Evolutionary conservation across 2,329 filamentous ascomycete genomes (phyloP), one percentile per base, ranked within the genome.

Genomic region (Rutstroemia sydowiana): DNA sequence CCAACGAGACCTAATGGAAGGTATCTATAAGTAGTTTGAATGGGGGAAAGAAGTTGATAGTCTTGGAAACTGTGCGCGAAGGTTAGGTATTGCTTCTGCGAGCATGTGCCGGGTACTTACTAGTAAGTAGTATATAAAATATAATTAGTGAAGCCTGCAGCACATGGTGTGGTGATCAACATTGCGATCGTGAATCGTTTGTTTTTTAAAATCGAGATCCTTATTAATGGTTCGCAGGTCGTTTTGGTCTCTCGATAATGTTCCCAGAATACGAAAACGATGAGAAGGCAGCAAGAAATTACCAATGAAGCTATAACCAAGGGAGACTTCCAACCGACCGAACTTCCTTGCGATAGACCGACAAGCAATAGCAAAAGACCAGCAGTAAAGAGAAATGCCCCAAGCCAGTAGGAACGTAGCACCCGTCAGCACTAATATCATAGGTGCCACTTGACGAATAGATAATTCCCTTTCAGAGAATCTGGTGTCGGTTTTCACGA

Each of bases 21-120:
- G 64, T 87, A 88, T 3, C 82, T 79, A 8, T 87, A 64, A 11
- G 82, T 85, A 0, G 84, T 87, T 57, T 85, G 76, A n/a, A 87
- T 70, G 0, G 82, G 71, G 0, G 73, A 74, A 1, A 81, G 72
- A 0, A 75, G 77, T 59, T 84, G 81, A 63, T 78, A 87, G 57
- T 83, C 76, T 65, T 88, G 84, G 66, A 79, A 87, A 67, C 79
- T 63, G 18, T 16, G 7, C 18, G 6, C 10, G 14, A 31, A 21
- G 5, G 18, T 41, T 41, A 41, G 37, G 21, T 10, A 5, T 56
- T 13, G 2, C 10, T 14, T 1, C 9, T 16, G 4, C 36, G n/a
- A 14, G 28, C 3, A n/a, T n/a, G n/a, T n/a, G n/a, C 3, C 8
- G 16, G 20, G 26, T n/a, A 51, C 59, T 53, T 51, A 63, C 61